Conservation (phyloP, 2,329 filamentous ascomycete genomes). For the Remersonia thermophila region DNA sequence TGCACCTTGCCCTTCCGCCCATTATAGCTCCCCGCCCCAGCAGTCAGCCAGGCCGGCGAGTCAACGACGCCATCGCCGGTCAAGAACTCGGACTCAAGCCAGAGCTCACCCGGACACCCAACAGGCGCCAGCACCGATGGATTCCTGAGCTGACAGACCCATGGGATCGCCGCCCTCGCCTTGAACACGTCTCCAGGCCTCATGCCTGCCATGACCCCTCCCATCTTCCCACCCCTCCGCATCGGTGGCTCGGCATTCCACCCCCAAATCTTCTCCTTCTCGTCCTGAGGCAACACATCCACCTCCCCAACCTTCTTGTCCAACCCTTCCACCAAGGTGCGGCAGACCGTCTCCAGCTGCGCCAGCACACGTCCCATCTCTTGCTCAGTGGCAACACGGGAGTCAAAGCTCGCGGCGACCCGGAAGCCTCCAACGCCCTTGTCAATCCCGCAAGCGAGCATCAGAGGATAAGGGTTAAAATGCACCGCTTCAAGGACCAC, state of each 20-base stretch:
- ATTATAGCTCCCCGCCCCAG: conserved; percentile 21
- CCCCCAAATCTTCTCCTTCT: conserved; percentile 30
- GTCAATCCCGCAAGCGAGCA: conserved; percentile 33
- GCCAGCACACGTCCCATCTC: conserved; percentile 9
- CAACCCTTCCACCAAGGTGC: conserved; percentile 13
- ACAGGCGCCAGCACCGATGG: conserved; percentile 27
- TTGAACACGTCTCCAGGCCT: conserved; percentile 21
- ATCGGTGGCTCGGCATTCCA: conserved; percentile 28
- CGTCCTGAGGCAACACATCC: conserved; percentile 24
- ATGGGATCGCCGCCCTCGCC: conserved; percentile 21
- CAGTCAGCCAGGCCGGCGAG: conserved; percentile 22
- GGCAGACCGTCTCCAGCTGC: conserved; percentile 20
- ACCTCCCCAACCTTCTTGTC: conserved; percentile 22
- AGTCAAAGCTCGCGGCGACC: conserved; percentile 32
- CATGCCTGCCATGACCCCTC: no score
- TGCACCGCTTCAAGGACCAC: conserved; percentile 47
- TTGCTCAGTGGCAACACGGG: conserved; percentile 2
- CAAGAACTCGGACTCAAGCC: conserved; percentile 28
- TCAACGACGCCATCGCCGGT: conserved; percentile 17
- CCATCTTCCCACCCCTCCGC: not conserved
- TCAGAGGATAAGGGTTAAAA: conserved; percentile 36
- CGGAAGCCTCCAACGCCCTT: conserved; percentile 26
- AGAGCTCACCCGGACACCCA: conserved; percentile 26
- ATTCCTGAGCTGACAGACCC: conserved; percentile 23
- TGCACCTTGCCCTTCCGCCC: conserved; percentile 22